Base-by-base conservation (phyloP, 2,329 filamentous ascomycete species). In the Colletotrichum higginsianum region DNA sequence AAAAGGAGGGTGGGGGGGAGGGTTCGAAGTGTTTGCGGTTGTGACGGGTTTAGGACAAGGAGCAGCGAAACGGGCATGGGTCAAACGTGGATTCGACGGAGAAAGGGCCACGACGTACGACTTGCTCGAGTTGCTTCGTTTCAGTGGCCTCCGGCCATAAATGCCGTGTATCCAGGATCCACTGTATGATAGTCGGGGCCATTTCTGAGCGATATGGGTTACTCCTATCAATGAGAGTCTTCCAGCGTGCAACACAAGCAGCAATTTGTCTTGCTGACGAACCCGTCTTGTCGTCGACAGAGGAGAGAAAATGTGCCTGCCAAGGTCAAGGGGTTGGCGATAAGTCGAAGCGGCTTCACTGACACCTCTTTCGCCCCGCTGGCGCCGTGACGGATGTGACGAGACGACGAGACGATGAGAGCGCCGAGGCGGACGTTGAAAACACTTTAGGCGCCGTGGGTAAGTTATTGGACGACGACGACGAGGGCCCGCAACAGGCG, bases 151-250 rank as follows among this genome's bases (percentile, higher is more conserved):
- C 80, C n/a, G 88, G 85, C 87, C 88, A 92, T 62, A 91, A 82
- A 3, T 79, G 74, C 47, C 89, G 84, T 4, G 90, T 92, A 80
- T 92, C 90, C 47, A 92, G 80, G 66, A 90, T 81, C 88, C 90
- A 92, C 80, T 90, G 88, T 71, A 90, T 82, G 61, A 91, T 81
- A 57, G 81, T 78, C 2, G 83, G 80, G 38, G 73, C 57, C 52
- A 72, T 72, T 53, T 72, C 35, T 55, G 52, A 68, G 57, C 57
- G 56, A 52, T 47, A 57, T 58, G 57, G 40, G 38, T 9, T 67
- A 62, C 60, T 66, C 47, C 9, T 23, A 12, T 9, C 35, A 49
- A 13, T 26, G 11, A 30, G 38, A 30, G 6, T 7, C 11, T 35
- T 9, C 46, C 18, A 38, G 47, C 26, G 21, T 66, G 40, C n/a